phyloP scores from a whole-genome alignment of 2,329 filamentous ascomycete genomes.

The Diplodia seriata region DNA sequence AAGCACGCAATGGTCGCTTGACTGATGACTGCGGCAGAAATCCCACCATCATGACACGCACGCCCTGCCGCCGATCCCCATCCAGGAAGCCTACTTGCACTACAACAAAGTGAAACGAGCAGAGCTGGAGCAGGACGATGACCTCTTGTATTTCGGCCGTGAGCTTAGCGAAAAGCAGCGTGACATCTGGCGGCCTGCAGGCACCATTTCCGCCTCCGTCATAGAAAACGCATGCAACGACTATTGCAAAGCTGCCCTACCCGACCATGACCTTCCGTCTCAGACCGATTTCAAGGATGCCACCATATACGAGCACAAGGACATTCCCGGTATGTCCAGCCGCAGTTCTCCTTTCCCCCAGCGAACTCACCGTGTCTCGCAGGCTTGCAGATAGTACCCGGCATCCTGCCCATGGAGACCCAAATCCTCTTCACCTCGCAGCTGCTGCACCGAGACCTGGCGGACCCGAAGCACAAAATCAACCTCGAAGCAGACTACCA shows the following conservation, averaged over 20 bases:
- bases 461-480: constrained; percentile 76
- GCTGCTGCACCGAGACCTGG: constrained; percentile 80
- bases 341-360: neutral
- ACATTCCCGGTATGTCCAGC: constrained; percentile 68
- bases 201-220: neutral
- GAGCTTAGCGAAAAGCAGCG: constrained; percentile 39
- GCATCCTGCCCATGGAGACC: constrained; percentile 70
- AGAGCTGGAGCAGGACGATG: constrained; percentile 59
- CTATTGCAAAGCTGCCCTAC: constrained; percentile 3
- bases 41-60: constrained; percentile 65
- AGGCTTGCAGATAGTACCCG: constrained; percentile 83
- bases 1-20: neutral
- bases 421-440: constrained; percentile 75
- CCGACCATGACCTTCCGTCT: neutral
- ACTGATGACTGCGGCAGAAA: neutral
- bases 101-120: constrained; percentile 67
- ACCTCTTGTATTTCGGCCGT: constrained; percentile 51
- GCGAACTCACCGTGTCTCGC: neutral
- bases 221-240: constrained; percentile 15
- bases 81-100: constrained; percentile 76
- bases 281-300: constrained; percentile 16
- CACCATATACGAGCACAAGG: constrained; percentile 65
- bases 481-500: constrained; percentile 86
- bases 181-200: constrained; percentile 1
- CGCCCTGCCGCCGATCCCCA: constrained; percentile 73